Evolutionary conservation across 305 asterid genomes (phyloP).

Genomic region (Nicotiana rustica): DNA sequence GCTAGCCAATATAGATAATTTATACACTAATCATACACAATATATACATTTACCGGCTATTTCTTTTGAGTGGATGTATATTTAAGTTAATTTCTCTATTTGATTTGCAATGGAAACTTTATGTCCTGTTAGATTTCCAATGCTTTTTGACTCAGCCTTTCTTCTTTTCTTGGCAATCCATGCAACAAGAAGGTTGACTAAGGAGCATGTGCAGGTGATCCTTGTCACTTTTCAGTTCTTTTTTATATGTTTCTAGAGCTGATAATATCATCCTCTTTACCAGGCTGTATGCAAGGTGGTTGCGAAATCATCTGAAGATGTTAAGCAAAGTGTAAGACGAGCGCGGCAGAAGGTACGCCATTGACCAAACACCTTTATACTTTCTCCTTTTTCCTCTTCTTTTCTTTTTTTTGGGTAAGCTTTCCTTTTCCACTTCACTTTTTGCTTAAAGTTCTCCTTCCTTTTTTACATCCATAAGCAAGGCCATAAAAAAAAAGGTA

Average conservation of each 20-base stretch:
- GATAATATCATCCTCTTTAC: constrained; percentile 36
- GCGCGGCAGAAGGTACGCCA: constrained; percentile 84
- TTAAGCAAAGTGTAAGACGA: constrained; percentile 90
- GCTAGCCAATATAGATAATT: no score
- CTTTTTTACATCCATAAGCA: not conserved
- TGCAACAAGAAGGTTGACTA: constrained; percentile 70
- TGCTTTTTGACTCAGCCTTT: constrained; percentile 28
- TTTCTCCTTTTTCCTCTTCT: not conserved
- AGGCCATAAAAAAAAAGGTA: not conserved
- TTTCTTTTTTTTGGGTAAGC: not conserved
- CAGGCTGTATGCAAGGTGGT: constrained; percentile 96
- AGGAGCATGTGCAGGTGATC: constrained; percentile 92
- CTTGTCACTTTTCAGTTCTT: constrained; percentile 33
- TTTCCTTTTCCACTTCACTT: not conserved
- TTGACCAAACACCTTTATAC: not conserved
- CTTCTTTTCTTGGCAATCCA: constrained; percentile 41
- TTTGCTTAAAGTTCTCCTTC: no score
- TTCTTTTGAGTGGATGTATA: no score
- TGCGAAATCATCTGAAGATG: constrained; percentile 87
- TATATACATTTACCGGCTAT: no score
- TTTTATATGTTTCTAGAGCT: constrained; percentile 37
- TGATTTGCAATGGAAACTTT: not conserved
- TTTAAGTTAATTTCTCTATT: no score
- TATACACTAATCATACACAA: no score
- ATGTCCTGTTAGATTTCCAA: not conserved